phyloP scores from a whole-genome alignment of 1,284 basidiomycete species.

The Salmacisia buchloeana region DNA sequence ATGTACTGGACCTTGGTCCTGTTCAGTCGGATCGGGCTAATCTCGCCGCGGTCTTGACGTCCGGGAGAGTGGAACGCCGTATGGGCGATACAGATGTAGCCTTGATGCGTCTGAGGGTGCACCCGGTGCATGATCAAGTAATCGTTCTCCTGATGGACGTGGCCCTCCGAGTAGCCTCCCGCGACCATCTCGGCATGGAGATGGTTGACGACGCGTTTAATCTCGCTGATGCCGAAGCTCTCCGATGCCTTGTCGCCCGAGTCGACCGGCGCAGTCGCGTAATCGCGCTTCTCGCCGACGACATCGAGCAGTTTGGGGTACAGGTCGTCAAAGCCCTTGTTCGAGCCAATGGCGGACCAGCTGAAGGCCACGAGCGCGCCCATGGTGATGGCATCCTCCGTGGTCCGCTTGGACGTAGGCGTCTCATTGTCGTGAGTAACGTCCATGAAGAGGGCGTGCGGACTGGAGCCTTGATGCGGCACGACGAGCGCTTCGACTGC shows the following conservation, averaged over 20 bases:
- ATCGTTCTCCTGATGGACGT: constrained; percentile 39
- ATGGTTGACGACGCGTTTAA: constrained; percentile 42
- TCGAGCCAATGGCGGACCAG: constrained; percentile 44
- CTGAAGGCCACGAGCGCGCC: constrained; percentile 43
- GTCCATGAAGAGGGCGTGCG: constrained; percentile 47
- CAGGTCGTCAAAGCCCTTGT: constrained; percentile 42
- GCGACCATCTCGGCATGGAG: constrained; percentile 43
- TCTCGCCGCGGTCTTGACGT: constrained; percentile 26
- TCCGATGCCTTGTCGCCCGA: constrained; percentile 16
- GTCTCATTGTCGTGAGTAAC: constrained; percentile 46
- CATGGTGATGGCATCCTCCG: constrained; percentile 45
- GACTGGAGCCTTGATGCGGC: constrained; percentile 34
- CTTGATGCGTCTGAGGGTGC: constrained; percentile 41
- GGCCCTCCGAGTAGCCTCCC: constrained; percentile 37
- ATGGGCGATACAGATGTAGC: constrained; percentile 37
- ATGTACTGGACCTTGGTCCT: constrained; percentile 33
- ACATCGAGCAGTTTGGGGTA: constrained; percentile 40
- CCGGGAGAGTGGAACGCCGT: constrained; percentile 36
- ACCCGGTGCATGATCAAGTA: constrained; percentile 42
- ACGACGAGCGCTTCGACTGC: constrained; percentile 21
- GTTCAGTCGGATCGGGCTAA: constrained; percentile 34
- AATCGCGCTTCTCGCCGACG: constrained; percentile 34
- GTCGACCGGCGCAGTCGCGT: constrained; percentile 25
- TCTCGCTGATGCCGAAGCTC: neutral
- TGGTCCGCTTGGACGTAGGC: constrained; percentile 38